Percentiles rank a stretch among this genome's conserved stretches.
phyloP scores from a whole-genome alignment of 306 rosid species.

The Cucurbita argyrosperma region DNA sequence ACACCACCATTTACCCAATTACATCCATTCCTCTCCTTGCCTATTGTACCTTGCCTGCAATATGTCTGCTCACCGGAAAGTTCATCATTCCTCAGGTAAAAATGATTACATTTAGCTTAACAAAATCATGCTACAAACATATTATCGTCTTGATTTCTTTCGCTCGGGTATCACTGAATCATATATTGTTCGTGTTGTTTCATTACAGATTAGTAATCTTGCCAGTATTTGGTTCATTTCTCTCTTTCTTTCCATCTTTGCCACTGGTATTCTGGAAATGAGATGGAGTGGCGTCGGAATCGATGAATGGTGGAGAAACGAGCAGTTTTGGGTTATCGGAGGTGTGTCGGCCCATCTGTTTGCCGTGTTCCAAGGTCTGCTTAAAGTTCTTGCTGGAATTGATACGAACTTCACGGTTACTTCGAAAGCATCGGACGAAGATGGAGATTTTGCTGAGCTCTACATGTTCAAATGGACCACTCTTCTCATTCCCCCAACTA shows the following conservation, averaged over 20 bases:
- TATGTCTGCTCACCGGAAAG: slow-evolving; percentile 91
- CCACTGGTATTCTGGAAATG: slow-evolving; percentile 96
- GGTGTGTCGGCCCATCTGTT: slow-evolving; percentile 92
- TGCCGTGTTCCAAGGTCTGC: slow-evolving; percentile 88
- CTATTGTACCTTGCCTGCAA: slow-evolving; percentile 91
- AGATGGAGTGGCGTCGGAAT: slow-evolving; percentile 98
- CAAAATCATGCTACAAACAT: too few relatives aligned
- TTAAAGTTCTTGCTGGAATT: slow-evolving; percentile 88
- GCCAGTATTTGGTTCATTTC: slow-evolving; percentile 97
- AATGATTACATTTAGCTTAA: background rate
- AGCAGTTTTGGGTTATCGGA: slow-evolving; percentile 97
- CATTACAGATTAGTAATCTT: slow-evolving; percentile 80
- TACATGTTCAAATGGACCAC: slow-evolving; percentile 98
- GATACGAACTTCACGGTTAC: slow-evolving; percentile 99
- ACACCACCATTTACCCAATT: slow-evolving; percentile 94
- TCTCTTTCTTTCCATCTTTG: slow-evolving; percentile 94
- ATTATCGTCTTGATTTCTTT: background rate
- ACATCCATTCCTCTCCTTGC: slow-evolving; percentile 87
- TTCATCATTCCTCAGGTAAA: slow-evolving; percentile 95
- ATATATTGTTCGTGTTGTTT: background rate
- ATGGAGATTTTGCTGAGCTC: slow-evolving; percentile 79
- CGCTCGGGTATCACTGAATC: background rate
- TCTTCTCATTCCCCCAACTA: slow-evolving; percentile 88
- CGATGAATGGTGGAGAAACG: slow-evolving; percentile 99
- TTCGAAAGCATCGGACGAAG: slow-evolving; percentile 94